phyloP scores from a whole-genome alignment of 768 basidiomycete genomes.

The Mycena venus region DNA sequence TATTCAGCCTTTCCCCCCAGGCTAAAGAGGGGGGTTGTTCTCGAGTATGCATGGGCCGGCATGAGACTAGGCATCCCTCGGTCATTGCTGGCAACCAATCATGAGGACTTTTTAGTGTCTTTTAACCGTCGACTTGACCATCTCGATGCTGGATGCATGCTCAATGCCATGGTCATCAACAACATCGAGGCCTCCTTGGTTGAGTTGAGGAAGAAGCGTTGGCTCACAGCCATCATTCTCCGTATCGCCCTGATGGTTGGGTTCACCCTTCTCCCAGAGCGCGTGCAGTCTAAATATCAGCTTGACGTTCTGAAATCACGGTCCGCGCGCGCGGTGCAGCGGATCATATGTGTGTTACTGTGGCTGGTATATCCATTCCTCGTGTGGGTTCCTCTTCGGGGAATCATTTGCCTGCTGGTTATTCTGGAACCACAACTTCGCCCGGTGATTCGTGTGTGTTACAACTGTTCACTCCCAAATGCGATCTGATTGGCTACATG shows the following conservation, averaged over 20 bases:
- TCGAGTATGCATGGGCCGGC: constrained; percentile 32
- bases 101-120: constrained; percentile 28
- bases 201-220: constrained; percentile 16
- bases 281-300: constrained; percentile 18
- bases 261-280: constrained; percentile 23
- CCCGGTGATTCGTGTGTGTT: constrained; percentile 14
- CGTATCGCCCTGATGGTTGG: constrained; percentile 28
- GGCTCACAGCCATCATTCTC: constrained; percentile 13
- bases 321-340: constrained; percentile 16
- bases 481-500: background rate
- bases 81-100: constrained; percentile 20
- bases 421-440: constrained; percentile 21
- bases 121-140: constrained; percentile 29
- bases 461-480: too few relatives aligned
- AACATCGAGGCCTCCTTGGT: constrained; percentile 26
- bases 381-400: constrained; percentile 23
- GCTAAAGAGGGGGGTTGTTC: too few relatives aligned
- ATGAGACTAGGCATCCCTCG: constrained; percentile 27
- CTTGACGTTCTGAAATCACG: constrained; percentile 20
- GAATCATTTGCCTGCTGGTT: constrained; percentile 24
- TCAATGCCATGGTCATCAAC: constrained; percentile 15
- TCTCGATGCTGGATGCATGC: constrained; percentile 19
- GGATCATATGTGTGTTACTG: constrained; percentile 7
- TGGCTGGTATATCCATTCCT: constrained; percentile 23
- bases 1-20: too few relatives aligned